Evolutionary conservation across 148 eudicot genomes (phyloP).

Genomic region (Amaranthus palmeri): DNA sequence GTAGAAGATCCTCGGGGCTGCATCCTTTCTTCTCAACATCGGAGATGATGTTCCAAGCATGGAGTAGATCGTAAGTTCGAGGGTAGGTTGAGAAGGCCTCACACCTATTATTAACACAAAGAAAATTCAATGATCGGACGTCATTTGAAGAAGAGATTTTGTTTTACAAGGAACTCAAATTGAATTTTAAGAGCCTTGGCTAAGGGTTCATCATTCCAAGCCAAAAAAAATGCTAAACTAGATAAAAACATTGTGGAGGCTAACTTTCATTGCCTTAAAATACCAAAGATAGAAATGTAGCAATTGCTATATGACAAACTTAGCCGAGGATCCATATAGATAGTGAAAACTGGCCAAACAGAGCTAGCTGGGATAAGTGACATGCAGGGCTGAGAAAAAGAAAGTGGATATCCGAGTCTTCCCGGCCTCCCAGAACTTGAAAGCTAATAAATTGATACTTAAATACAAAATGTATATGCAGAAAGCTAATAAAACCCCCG

Average conservation of each 20-base stretch:
- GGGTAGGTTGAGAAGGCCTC: conserved; percentile 98
- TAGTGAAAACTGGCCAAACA: not conserved
- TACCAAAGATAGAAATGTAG: not conserved
- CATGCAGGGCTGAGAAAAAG: not conserved
- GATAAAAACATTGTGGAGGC: not conserved
- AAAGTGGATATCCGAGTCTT: not conserved
- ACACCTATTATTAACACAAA: conserved; percentile 47
- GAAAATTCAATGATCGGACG: not conserved
- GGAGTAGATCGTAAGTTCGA: conserved; percentile 94
- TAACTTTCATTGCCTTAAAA: not conserved
- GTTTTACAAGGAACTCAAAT: not conserved
- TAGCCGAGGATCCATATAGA: not conserved
- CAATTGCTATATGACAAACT: not conserved
- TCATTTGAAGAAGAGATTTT: not conserved
- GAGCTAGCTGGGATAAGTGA: not conserved
- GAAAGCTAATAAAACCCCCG: too few species aligned
- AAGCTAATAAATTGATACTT: not conserved
- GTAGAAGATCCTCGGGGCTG: conserved; percentile 80
- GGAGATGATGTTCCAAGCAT: conserved; percentile 84
- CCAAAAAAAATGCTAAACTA: not conserved
- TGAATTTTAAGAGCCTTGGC: not conserved
- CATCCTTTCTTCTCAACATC: conserved; percentile 89
- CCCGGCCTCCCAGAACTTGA: not conserved
- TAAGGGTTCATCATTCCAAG: not conserved
- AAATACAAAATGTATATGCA: not conserved